Evolutionary conservation across 1,139 yeast genomes (phyloP).

Genomic region (Trichomonascaceae sp.): DNA sequence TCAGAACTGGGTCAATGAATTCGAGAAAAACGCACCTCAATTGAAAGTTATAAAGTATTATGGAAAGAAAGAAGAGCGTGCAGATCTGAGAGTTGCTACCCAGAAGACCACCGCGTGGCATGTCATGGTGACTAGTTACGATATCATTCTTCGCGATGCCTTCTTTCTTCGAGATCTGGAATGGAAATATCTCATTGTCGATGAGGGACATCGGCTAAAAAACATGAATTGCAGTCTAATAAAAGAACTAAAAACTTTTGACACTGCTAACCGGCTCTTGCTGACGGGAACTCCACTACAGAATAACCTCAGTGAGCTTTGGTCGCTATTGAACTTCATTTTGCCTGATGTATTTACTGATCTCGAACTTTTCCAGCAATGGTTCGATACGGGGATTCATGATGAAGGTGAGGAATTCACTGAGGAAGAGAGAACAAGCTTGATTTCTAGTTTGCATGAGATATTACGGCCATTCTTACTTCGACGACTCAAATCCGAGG

Average conservation of each 20-base stretch:
- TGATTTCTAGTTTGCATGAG: conserved; percentile 74
- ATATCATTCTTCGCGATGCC: conserved; percentile 65
- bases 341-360: conserved; percentile 91
- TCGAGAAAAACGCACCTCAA: conserved; percentile 65
- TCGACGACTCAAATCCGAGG: conserved; percentile 73
- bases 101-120: conserved; percentile 27
- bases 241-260: conserved; percentile 58
- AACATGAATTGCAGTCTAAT: conserved; percentile 74
- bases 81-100: conserved; percentile 25
- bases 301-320: conserved; percentile 77
- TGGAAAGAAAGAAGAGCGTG: conserved; percentile 36
- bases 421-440: conserved; percentile 54
- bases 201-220: conserved; percentile 90
- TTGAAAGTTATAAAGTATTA: conserved; percentile 55
- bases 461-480: conserved; percentile 82
- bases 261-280: conserved; percentile 57
- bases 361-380: conserved; percentile 77
- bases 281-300: conserved; percentile 94
- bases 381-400: conserved; percentile 74
- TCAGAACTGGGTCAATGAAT: conserved; percentile 76
- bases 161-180: conserved; percentile 42
- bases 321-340: conserved; percentile 85
- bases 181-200: conserved; percentile 90
- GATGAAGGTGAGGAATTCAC: conserved; percentile 38
- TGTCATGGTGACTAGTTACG: conserved; percentile 77